phyloP scores from a whole-genome alignment of 129 eudicot genomes.

The Solidago caesia region DNA sequence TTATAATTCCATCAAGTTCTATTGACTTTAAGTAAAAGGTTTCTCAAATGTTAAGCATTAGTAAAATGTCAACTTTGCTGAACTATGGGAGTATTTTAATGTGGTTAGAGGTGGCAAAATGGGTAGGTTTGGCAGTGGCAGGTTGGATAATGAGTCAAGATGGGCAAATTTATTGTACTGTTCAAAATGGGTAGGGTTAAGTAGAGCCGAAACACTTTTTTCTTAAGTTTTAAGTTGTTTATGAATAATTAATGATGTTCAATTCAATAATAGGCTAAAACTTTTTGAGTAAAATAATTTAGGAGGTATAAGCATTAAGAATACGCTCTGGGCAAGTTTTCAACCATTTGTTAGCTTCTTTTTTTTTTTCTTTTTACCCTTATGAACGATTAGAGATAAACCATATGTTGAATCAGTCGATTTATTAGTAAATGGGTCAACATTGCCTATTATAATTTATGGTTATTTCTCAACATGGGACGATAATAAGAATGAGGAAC shows the following conservation, averaged over 20 bases:
- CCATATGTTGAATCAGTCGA: not conserved
- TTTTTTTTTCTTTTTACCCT: not conserved
- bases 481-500: not conserved
- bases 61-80: not conserved
- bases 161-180: not conserved
- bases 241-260: not conserved
- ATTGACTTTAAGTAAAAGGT: not conserved
- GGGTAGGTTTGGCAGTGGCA: not conserved
- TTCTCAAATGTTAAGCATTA: not conserved
- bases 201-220: not conserved
- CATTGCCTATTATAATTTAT: not conserved
- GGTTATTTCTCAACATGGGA: not conserved
- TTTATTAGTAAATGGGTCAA: not conserved
- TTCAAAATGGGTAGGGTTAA: not conserved
- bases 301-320: not conserved
- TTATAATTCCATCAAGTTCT: not conserved
- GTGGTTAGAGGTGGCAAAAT: not conserved
- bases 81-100: not conserved
- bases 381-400: not conserved
- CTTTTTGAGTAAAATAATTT: slow-evolving; percentile 7
- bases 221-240: not conserved
- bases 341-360: not conserved
- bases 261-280: no score
- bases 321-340: not conserved
- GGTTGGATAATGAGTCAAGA: not conserved